Conservation (phyloP, 2,329 filamentous ascomycete species). For the Delphinella strobiligena region DNA sequence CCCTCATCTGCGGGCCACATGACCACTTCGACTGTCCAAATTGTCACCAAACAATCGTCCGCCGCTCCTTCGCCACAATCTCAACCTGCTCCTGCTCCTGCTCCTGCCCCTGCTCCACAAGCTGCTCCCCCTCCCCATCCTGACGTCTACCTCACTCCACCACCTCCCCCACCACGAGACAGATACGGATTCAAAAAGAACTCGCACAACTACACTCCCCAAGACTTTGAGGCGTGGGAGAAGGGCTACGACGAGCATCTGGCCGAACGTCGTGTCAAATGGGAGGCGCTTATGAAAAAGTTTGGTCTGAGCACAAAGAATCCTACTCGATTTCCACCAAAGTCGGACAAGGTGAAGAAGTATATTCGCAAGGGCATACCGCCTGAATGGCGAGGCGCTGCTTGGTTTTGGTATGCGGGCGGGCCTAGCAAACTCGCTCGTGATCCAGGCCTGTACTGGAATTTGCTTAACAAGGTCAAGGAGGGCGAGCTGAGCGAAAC, state of each 20-base stretch:
- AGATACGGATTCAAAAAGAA: conserved; percentile 87
- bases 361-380: conserved; percentile 91
- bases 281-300: conserved; percentile 47
- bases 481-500: conserved; percentile 50
- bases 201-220: conserved; percentile 52
- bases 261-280: conserved; percentile 65
- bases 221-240: conserved; percentile 57
- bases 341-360: conserved; percentile 71
- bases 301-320: conserved; percentile 44
- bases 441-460: conserved; percentile 64
- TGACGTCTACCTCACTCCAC: not conserved
- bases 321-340: conserved; percentile 67
- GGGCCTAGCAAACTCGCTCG: conserved; percentile 68
- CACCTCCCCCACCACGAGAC: conserved; percentile 44
- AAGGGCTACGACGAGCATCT: conserved; percentile 62
- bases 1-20: no score
- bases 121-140: not conserved
- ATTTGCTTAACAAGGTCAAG: conserved; percentile 55
- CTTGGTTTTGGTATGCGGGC: conserved; percentile 94
- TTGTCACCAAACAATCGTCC: not conserved
- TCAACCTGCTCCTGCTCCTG: conserved; percentile 1
- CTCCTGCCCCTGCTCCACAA: not conserved
- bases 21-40: not conserved
- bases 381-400: conserved; percentile 84
- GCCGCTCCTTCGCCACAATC: conserved; percentile 7